These are phyloP conservation scores for Brassica balearica DNA, from an alignment of 441 rosid species.

Conservation along the genomic window DNA sequence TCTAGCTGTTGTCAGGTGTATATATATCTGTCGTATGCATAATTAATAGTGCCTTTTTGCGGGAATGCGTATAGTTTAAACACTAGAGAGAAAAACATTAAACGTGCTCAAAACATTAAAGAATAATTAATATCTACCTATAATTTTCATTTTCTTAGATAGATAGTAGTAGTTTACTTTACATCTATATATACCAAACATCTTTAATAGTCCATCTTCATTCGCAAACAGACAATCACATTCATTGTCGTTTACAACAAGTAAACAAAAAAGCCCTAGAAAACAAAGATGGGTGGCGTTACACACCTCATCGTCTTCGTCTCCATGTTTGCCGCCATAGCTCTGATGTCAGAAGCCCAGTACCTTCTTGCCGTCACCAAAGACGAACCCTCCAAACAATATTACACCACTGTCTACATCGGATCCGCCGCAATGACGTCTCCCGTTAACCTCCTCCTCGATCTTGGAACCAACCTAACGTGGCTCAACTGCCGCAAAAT, in stretches of 20 bases:
- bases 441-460: constrained; percentile 7
- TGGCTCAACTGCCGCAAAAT: constrained; percentile 40
- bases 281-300: constrained; percentile 11
- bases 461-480: constrained; percentile 33
- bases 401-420: constrained; percentile 22
- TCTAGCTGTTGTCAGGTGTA: neutral
- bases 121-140: neutral
- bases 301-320: neutral
- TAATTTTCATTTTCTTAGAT: neutral
- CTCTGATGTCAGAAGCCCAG: constrained; percentile 20
- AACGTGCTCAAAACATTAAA: constrained; percentile 2
- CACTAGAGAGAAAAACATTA: neutral
- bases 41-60: neutral
- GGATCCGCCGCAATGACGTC: constrained; percentile 1
- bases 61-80: neutral
- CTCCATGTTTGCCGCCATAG: neutral
- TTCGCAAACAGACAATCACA: constrained; percentile 3
- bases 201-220: neutral
- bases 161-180: neutral
- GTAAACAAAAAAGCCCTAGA: too few species aligned
- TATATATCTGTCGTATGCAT: neutral
- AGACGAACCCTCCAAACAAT: constrained; percentile 29
- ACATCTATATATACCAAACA: neutral
- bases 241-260: too few species aligned
- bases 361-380: constrained; percentile 36